Base-by-base conservation (phyloP, 305 asterid species). In the Striga hermonthica region DNA sequence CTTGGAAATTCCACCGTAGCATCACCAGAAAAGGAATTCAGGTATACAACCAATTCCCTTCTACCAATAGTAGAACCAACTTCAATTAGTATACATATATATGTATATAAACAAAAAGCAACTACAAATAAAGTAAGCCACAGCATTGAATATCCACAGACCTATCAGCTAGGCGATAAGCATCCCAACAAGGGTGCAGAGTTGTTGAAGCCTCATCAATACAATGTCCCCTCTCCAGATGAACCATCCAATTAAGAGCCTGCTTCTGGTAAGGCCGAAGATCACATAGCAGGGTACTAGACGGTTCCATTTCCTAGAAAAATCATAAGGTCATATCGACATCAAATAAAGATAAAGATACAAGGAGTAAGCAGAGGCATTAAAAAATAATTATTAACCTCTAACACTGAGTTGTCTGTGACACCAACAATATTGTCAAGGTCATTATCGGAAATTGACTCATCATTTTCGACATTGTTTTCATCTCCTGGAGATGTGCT, bases 251-350 rank as follows among this genome's bases (percentile, higher is more conserved):
- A 75, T 78, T 76, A 74, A 93, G 95, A 67, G 99, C 97, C 89
- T 93, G 97, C 82, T 90, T 93, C 83, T 93, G 99, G 86, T 93
- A 93, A 64, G 97, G 87, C 63, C 95, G 95, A 72, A 93, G 90
- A 55, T 83, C 89, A 57, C 99, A 93, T 67, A 83, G 81, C 75
- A 93, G 87, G 57, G 87, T 78, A 68, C 84, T 72, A 60, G 99
- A 95, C 58, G 97, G 93, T 69, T 90, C 99, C 91, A 90, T 90
- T 84, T 90, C 99, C 98, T 93, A 71, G 49, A 78, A 43, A 22
- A 6, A 71, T 40, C 57, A 59, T 47, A 62, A 61, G 45, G 53
- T 12, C 72, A 67, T 72, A 28, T 72, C n/a, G 31, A 22, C 54
- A 64, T 66, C 62, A 57, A 39, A 36, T 58, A 47, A 62, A 56